Evolutionary conservation across 2,329 filamentous ascomycete species (phyloP).

Genomic region (Nothophoma quercina): DNA sequence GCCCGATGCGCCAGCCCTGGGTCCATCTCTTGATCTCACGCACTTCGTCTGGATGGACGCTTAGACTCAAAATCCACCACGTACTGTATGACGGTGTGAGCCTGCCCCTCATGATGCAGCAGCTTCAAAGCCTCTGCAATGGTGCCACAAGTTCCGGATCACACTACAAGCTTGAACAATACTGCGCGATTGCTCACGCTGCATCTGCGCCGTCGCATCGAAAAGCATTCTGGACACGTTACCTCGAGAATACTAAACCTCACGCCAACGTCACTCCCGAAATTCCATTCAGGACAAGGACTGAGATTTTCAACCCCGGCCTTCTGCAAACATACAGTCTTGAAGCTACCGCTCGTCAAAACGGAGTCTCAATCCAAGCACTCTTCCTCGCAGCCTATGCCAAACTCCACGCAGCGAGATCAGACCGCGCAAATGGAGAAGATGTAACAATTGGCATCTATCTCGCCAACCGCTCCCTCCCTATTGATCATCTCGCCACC

Average conservation of each 20-base stretch:
- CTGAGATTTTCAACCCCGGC: slow-evolving; percentile 59
- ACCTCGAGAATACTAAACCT: slow-evolving; percentile 46
- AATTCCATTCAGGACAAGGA: slow-evolving; percentile 37
- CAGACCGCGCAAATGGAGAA: slow-evolving; percentile 24
- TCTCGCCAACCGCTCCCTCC: slow-evolving; percentile 75
- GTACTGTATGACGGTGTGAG: slow-evolving; percentile 88
- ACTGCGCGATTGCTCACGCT: slow-evolving; percentile 43
- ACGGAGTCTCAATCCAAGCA: slow-evolving; percentile 73
- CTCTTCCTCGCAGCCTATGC: slow-evolving; percentile 78
- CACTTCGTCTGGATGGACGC: slow-evolving; percentile 39
- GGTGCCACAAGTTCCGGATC: slow-evolving; percentile 20
- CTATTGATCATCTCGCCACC: slow-evolving; percentile 58
- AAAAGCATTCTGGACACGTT: slow-evolving; percentile 60
- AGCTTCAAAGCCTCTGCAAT: slow-evolving; percentile 57
- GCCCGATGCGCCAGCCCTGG: slow-evolving; percentile 35
- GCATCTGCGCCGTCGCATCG: slow-evolving; percentile 28
- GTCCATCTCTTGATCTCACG: slow-evolving; percentile 49
- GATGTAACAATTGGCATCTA: slow-evolving; percentile 79
- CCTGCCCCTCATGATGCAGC: slow-evolving; percentile 68
- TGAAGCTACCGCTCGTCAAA: slow-evolving; percentile 52
- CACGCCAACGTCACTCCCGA: slow-evolving; percentile 28
- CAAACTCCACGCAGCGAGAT: slow-evolving; percentile 54
- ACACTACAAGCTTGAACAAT: slow-evolving; percentile 50
- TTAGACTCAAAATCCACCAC: slow-evolving; percentile 73
- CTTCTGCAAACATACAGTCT: slow-evolving; percentile 56